These are phyloP conservation scores for Phaeosphaeriaceae sp. DNA, from an alignment of 2,329 filamentous ascomycete genomes.

Conservation along the genomic window DNA sequence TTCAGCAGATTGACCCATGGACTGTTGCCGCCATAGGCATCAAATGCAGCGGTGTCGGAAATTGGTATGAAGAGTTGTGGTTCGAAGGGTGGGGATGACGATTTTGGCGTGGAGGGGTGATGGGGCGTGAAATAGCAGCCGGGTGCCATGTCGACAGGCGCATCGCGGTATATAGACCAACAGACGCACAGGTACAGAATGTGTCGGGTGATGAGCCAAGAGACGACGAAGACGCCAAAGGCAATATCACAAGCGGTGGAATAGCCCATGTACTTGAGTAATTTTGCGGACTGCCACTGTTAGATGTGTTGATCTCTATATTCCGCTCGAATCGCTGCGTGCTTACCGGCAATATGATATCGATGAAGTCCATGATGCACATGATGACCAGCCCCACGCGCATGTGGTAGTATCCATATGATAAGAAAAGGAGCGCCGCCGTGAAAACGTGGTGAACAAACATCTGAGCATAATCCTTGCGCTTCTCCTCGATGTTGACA, in stretches of 20 bases:
- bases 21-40: conserved; percentile 50
- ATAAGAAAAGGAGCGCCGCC: conserved; percentile 76
- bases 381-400: conserved; percentile 89
- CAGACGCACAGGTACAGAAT: conserved; percentile 78
- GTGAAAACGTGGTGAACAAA: conserved; percentile 94
- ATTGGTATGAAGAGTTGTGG: conserved; percentile 54
- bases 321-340: no score
- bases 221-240: conserved; percentile 85
- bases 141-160: conserved; percentile 66
- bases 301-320: conserved; percentile 3
- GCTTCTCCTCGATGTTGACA: conserved; percentile 90
- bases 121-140: conserved; percentile 70
- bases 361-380: conserved; percentile 91
- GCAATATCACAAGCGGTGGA: conserved; percentile 78
- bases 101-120: conserved; percentile 46
- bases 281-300: conserved; percentile 77
- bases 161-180: conserved; percentile 79
- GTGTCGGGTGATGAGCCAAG: conserved; percentile 86
- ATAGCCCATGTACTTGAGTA: conserved; percentile 84
- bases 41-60: conserved; percentile 57
- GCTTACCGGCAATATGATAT: conserved; percentile 80
- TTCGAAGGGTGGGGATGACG: conserved; percentile 37
- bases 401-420: conserved; percentile 86
- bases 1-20: conserved; percentile 69
- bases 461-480: conserved; percentile 98